A percentile compares a stretch with the other conserved stretches of the same genome.
Conservation (phyloP, 2,329 filamentous ascomycete genomes). For the Cercospora berteroae region DNA sequence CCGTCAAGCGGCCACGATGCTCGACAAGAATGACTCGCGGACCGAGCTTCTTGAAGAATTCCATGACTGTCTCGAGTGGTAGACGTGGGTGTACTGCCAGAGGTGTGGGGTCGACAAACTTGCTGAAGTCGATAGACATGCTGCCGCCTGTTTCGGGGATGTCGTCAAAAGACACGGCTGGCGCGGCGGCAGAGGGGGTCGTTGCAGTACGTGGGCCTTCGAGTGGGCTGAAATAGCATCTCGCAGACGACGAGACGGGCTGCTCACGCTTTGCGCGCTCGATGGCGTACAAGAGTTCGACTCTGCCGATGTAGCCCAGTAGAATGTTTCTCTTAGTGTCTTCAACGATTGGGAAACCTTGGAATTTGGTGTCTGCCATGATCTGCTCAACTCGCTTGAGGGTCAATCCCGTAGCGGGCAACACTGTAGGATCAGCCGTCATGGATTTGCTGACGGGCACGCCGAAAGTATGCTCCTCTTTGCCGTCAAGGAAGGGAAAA, state of each 20-base stretch:
- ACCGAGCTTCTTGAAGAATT: slow-evolving; percentile 96
- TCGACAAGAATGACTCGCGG: slow-evolving; percentile 91
- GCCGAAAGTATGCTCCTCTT: slow-evolving; percentile 95
- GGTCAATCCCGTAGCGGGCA: slow-evolving; percentile 72
- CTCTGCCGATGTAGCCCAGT: slow-evolving; percentile 88
- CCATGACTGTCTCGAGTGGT: slow-evolving; percentile 95
- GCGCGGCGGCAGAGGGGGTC: slow-evolving; percentile 37
- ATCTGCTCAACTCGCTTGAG: slow-evolving; percentile 75
- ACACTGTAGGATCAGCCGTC: slow-evolving; percentile 70
- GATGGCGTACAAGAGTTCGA: slow-evolving; percentile 86
- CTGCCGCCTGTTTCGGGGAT: slow-evolving; percentile 54
- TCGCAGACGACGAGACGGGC: slow-evolving; percentile 63
- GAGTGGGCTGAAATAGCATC: slow-evolving; percentile 67
- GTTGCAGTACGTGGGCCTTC: slow-evolving; percentile 27
- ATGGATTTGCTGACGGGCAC: slow-evolving; percentile 84
- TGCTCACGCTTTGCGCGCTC: slow-evolving; percentile 72
- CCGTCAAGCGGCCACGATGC: slow-evolving; percentile 76
- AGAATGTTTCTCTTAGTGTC: slow-evolving; percentile 68
- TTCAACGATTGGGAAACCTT: slow-evolving; percentile 90
- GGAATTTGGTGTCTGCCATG: slow-evolving; percentile 74
- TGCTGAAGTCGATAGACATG: slow-evolving; percentile 71
- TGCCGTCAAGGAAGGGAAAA: slow-evolving; percentile 94
- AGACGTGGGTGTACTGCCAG: slow-evolving; percentile 88
- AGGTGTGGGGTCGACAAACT: slow-evolving; percentile 85
- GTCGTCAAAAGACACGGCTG: slow-evolving; percentile 57